Evolutionary conservation across 192 early-diverging fungal species (phyloP), one percentile per base, ranked within the genome.

Genomic region (Gigaspora rosea): DNA sequence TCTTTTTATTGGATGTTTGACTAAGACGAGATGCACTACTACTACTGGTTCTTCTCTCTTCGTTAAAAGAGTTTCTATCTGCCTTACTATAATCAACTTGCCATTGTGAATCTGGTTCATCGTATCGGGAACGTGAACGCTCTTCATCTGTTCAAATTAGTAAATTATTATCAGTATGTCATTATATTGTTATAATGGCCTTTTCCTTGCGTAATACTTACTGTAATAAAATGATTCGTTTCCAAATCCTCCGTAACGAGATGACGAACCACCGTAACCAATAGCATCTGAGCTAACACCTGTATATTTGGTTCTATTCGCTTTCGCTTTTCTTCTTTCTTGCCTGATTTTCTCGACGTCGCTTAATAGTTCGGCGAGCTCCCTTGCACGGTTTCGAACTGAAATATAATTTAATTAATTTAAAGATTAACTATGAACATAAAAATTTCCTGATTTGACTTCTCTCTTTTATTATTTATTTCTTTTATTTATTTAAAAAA

Each of bases 331-430:
- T 78, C 91, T 90, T 16, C 97, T 90, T 80, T 99, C 97, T 12
- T 86, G 86, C 48, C 92, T 91, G 80, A 99, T 90, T 15, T 82
- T 87, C 41, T 96, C 90, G 69, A 88, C 89, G 81, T 94, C 89
- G 50, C 88, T 87, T 15, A 98, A 80, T 62, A 97, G 84, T 8
- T 96, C 96, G 3, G 91, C 82, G 47, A 99, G 85, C 84, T 98
- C 96, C 77, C 94, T 96, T 15, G 96, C 93, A 10, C 97, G 88
- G 75, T 93, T 91, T 46, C 92, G 91, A 8, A 95, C 93, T 95
- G 79, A 66, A 68, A 72, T 11, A 7, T 18, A 11, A 11, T 12
- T 57, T 18, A 11, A 11, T 12, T 57, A 12, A 27, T 11, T 35
- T n/a, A 18, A 32, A 13, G 10, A 46, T 56, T 20, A 8, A 27